These are phyloP conservation scores for Citrullus colocynthis DNA, from an alignment of 306 rosid species.

Conservation along the genomic window DNA sequence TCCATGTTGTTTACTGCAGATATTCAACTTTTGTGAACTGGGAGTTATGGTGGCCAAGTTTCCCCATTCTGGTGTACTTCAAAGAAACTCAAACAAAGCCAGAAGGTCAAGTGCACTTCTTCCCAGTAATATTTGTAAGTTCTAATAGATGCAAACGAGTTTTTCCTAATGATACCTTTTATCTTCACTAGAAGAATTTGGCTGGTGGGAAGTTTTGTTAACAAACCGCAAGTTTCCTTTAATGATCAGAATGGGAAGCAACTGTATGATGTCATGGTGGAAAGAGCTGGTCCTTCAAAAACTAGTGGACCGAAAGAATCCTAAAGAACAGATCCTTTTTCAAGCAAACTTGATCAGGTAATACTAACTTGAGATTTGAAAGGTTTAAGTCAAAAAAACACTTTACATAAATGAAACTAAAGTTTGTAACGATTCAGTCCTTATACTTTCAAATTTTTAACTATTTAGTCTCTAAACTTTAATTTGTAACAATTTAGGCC, in stretches of 20 bases:
- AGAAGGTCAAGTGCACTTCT: slow-evolving; percentile 91
- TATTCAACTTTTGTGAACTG: slow-evolving; percentile 85
- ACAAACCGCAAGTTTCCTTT: slow-evolving; percentile 5
- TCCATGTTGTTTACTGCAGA: slow-evolving; percentile 30
- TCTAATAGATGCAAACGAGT: not conserved
- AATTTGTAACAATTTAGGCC: too few relatives aligned
- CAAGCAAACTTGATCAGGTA: not conserved
- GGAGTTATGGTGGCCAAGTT: slow-evolving; percentile 99
- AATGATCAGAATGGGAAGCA: slow-evolving; percentile 74
- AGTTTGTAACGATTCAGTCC: too few relatives aligned
- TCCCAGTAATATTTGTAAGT: slow-evolving; percentile 89
- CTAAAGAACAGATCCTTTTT: slow-evolving; percentile 11
- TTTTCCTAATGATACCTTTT: not conserved
- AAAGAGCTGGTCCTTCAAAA: slow-evolving; percentile 90
- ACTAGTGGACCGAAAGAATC: slow-evolving; percentile 55
- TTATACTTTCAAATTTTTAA: too few relatives aligned
- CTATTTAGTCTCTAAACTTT: too few relatives aligned
- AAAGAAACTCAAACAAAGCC: slow-evolving; percentile 93
- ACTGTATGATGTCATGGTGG: slow-evolving; percentile 82
- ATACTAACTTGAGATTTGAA: not conserved
- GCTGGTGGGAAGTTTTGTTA: not conserved
- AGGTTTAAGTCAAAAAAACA: not conserved
- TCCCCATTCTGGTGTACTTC: slow-evolving; percentile 82
- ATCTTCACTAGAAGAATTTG: not conserved
- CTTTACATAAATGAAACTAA: too few relatives aligned